Base-by-base conservation (phyloP, 2,329 filamentous ascomycete genomes). In the Penicillium freii region DNA sequence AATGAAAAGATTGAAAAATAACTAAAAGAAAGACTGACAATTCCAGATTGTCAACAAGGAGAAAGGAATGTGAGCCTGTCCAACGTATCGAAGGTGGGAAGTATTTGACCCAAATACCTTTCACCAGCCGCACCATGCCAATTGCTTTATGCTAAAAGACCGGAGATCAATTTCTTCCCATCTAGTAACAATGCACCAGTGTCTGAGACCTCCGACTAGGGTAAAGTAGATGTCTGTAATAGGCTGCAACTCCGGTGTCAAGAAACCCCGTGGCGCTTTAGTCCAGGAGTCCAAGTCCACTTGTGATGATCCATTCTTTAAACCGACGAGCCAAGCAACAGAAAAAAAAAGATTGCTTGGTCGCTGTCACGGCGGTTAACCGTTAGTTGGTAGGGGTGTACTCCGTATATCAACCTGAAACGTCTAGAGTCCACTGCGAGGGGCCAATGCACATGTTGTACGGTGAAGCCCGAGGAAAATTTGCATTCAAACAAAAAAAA, bases 11-110 rank as follows among this genome's bases (percentile, higher is more conserved):
- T 1, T 4, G 58, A 62, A 62, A 43, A 51, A 21, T 4, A 23
- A 36, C 38, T 49, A 49, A 60, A 64, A 38, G 61, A 65, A 57
- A 57, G 59, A 54, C 57, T 50, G 59, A 62, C 62, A 60, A 65
- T 65, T 15, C 51, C 58, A 52, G 59, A 62, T 58, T 47, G 64
- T 61, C 62, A 64, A 62, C 56, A 62, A 61, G 58, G 61, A 52
- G 64, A 61, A 63, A 61, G 39, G 61, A 63, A 64, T 64, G 64
- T 62, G 56, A 54, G 56, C 31, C 50, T 59, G 54, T 51, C 48
- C 49, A 57, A 53, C 40, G 51, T 54, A 44, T 47, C 56, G 44
- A 51, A 46, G 44, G 23, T 55, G 47, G 50, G 54, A 55, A 56
- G 45, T 58, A 65, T 65, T 64, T 62, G 49, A 33, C 34, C 34